Evolutionary conservation across 2,329 filamentous ascomycete species (phyloP).

Genomic region (Harringtonia aguacate): DNA sequence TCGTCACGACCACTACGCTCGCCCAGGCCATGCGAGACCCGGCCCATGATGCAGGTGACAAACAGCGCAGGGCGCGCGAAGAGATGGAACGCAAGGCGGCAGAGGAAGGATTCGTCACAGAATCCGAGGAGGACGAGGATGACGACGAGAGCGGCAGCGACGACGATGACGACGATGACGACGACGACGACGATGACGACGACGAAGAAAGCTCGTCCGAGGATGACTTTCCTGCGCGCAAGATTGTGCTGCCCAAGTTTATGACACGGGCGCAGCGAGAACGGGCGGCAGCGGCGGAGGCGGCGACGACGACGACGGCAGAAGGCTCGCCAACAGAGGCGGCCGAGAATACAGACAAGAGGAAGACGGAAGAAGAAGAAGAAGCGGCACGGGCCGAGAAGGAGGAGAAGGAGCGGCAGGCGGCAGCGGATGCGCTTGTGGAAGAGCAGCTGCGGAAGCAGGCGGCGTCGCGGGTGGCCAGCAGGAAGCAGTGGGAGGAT

Average conservation of each 20-base stretch:
- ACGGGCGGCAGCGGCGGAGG: slow-evolving; percentile 16
- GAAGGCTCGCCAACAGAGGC: slow-evolving; percentile 10
- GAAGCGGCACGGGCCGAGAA: slow-evolving; percentile 21
- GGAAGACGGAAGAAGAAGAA: slow-evolving; percentile 25
- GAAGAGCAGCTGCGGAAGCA: slow-evolving; percentile 83
- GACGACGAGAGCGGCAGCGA: slow-evolving; percentile 27
- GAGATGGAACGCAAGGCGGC: slow-evolving; percentile 39
- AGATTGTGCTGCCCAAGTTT: slow-evolving; percentile 55
- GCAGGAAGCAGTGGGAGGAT: slow-evolving; percentile 82
- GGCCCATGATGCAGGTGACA: slow-evolving; percentile 33
- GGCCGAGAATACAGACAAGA: slow-evolving; percentile 14
- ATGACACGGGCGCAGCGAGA: slow-evolving; percentile 47
- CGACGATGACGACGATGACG: slow-evolving; percentile 40
- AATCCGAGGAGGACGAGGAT: slow-evolving; percentile 36
- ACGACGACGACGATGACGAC: slow-evolving; percentile 29
- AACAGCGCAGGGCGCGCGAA: slow-evolving; percentile 28
- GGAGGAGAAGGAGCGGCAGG: slow-evolving; percentile 48
- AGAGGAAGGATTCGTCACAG: slow-evolving; percentile 55
- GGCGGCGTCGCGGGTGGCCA: slow-evolving; percentile 51
- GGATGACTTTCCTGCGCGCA: slow-evolving; percentile 46
- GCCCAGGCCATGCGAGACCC: slow-evolving; percentile 14
- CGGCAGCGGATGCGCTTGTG: slow-evolving; percentile 66
- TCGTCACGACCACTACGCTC: slow-evolving; percentile 23
- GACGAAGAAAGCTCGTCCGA: slow-evolving; percentile 30
- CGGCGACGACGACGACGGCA: no score